Conservation (phyloP, 2,329 filamentous ascomycete genomes). For the Elsinoe australis region DNA sequence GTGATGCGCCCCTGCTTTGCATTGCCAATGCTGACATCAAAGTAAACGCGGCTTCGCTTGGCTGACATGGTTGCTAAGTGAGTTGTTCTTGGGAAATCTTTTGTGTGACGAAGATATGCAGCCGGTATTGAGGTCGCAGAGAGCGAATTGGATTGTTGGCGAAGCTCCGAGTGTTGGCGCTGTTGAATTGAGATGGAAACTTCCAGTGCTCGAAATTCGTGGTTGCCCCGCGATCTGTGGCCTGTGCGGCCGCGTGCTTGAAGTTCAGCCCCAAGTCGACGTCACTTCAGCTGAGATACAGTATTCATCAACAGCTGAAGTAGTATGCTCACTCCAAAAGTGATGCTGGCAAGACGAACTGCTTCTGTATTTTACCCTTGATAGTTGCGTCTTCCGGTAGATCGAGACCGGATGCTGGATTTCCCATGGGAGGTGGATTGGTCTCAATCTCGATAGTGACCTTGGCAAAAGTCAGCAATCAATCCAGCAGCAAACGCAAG, state of each 20-base stretch:
- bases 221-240: slow-evolving; percentile 15
- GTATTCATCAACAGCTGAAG: neutral
- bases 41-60: slow-evolving; percentile 71
- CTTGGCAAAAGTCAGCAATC: slow-evolving; percentile 27
- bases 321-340: slow-evolving; percentile 28
- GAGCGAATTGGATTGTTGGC: neutral
- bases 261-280: neutral
- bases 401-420: slow-evolving; percentile 27
- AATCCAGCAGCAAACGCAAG: neutral
- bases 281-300: too few relatives aligned
- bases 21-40: slow-evolving; percentile 79
- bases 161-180: too few relatives aligned
- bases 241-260: slow-evolving; percentile 3
- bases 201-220: slow-evolving; percentile 13
- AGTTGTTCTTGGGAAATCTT: too few relatives aligned
- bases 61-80: slow-evolving; percentile 17
- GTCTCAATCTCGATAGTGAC: slow-evolving; percentile 45
- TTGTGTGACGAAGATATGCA: neutral
- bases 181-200: slow-evolving; percentile 10
- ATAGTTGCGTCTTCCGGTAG: slow-evolving; percentile 25
- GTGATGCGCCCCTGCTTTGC: slow-evolving; percentile 67
- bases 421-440: slow-evolving; percentile 37
- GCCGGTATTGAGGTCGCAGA: neutral
- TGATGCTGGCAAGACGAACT: slow-evolving; percentile 30
- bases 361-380: slow-evolving; percentile 30